A percentile compares a stretch with the other conserved stretches of the same genome.
These are phyloP conservation scores for Catharanthus roseus DNA, from an alignment of 257 asterid genomes.

Conservation along the genomic window DNA sequence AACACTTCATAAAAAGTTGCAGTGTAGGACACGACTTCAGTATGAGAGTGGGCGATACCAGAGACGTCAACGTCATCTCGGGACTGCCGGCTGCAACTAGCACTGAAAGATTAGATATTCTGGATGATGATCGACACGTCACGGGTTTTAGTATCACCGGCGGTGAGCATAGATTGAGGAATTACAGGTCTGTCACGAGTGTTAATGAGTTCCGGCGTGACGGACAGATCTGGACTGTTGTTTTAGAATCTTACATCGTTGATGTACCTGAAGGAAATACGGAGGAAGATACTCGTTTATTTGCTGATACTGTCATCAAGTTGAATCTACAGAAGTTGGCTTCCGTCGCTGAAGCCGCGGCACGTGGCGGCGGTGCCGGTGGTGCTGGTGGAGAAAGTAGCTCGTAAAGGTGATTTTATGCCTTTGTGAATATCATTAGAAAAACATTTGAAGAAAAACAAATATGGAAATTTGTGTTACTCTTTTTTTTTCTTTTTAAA, in stretches of 20 bases:
- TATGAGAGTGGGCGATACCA: slow-evolving; percentile 48
- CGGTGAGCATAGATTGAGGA: slow-evolving; percentile 78
- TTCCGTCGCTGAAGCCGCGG: slow-evolving; percentile 42
- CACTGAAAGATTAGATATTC: slow-evolving; percentile 69
- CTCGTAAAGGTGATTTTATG: background rate
- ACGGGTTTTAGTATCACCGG: slow-evolving; percentile 79
- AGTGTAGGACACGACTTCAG: slow-evolving; percentile 39
- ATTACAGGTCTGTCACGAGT: slow-evolving; percentile 62
- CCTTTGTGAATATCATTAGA: slow-evolving; percentile 13
- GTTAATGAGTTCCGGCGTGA: slow-evolving; percentile 51
- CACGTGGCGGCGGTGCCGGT: no score
- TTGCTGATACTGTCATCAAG: slow-evolving; percentile 78
- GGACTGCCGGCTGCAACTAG: slow-evolving; percentile 92
- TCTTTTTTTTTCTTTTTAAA: background rate
- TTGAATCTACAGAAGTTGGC: slow-evolving; percentile 80
- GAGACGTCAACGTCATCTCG: slow-evolving; percentile 73
- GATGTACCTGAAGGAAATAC: slow-evolving; percentile 90
- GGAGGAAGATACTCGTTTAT: slow-evolving; percentile 85
- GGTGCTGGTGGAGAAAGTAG: slow-evolving; percentile 2
- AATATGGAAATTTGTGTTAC: background rate
- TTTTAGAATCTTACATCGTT: slow-evolving; percentile 74
- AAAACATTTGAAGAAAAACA: background rate
- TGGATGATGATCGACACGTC: slow-evolving; percentile 73
- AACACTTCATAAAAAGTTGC: slow-evolving; percentile 95
- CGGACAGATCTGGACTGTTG: slow-evolving; percentile 45